phyloP scores from a whole-genome alignment of 768 basidiomycete species.

The Tylopilus intermedius region DNA sequence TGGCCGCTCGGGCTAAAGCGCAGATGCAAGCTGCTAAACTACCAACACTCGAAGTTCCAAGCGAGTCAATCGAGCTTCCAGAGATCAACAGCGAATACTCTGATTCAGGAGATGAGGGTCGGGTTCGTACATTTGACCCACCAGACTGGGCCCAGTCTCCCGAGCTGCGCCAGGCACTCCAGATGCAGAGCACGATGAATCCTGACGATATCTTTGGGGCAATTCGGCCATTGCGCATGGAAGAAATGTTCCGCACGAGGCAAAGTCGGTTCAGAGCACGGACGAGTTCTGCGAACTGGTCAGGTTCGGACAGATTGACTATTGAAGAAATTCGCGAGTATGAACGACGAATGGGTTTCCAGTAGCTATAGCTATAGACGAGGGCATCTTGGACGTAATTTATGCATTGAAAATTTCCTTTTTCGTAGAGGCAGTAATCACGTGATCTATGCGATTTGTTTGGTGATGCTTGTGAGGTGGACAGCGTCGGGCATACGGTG shows the following conservation, averaged over 20 bases:
- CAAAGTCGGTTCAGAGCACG: conserved; percentile 82
- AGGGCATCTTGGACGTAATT: conserved; percentile 13
- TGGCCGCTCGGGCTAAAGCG: conserved; percentile 67
- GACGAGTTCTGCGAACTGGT: conserved; percentile 95
- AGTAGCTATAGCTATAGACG: conserved; percentile 17
- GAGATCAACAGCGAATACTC: conserved; percentile 98
- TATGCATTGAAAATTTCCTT: background rate
- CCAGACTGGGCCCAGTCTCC: conserved; percentile 93
- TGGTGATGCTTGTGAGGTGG: conserved; percentile 20
- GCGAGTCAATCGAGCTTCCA: conserved; percentile 85
- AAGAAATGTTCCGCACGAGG: conserved; percentile 81
- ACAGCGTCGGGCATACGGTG: conserved; percentile 14
- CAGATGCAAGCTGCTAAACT: conserved; percentile 57
- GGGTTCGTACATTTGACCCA: conserved; percentile 64
- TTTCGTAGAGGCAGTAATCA: background rate
- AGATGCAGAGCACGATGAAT: conserved; percentile 80
- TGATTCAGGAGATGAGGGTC: conserved; percentile 88
- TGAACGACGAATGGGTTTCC: conserved; percentile 86
- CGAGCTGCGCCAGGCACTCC: conserved; percentile 70
- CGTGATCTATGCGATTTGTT: conserved; percentile 18
- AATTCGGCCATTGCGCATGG: conserved; percentile 83
- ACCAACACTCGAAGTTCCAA: conserved; percentile 47
- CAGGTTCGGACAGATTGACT: conserved; percentile 84
- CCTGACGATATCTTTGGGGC: conserved; percentile 91
- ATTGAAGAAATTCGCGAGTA: conserved; percentile 82